Base-by-base conservation (phyloP, 2,329 filamentous ascomycete species). In the Penicillium italicum region DNA sequence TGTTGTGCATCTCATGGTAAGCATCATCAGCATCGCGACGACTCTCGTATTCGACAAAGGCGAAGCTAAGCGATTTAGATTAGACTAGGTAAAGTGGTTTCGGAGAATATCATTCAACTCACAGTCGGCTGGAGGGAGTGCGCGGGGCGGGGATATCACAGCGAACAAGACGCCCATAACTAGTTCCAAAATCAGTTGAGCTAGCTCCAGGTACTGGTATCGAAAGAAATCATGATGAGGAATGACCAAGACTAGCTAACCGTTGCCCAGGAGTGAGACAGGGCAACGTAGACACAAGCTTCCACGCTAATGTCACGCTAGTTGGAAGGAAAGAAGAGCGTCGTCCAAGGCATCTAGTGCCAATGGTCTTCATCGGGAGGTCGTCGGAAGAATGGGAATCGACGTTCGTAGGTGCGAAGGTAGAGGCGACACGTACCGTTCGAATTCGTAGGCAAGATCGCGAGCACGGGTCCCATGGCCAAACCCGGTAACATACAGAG, bases 1-100 rank as follows among this genome's bases (percentile, higher is more conserved):
- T 97, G 82, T 97, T 97, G 74, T 99, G 94, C 94, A 99, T 99
- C 80, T 99, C 94, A 76, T 99, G 91, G 74, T 99, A 99, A 45
- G 94, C 94, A 79, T 99, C 94, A 76, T 99, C 94, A 62, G 94
- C 92, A 81, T 99, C 94, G 67, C 94, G 92, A 69, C 93, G 90
- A 76, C 92, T 95, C 80, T 99, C 94, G 76, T 99, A 99, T 79
- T 99, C 94, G 63, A 99, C 94, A 75, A 99, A 99, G 36, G 94
- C 94, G 75, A 99, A 99, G 66, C 94, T 86, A 50, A 26, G 31
- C 12, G 22, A 42, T 18, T 9, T 10, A 9, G 33, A 49, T 60
- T 46, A 58, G 54, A 45, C 26, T n/a, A 28, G 22, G 8, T 14
- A 50, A 43, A 36, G 26, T 20, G 33, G 34, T 22, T 42, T 28